A percentile compares a stretch with the other conserved stretches of the same genome.
phyloP scores from a whole-genome alignment of 208 protist species.

The Strigomonas culicis region DNA sequence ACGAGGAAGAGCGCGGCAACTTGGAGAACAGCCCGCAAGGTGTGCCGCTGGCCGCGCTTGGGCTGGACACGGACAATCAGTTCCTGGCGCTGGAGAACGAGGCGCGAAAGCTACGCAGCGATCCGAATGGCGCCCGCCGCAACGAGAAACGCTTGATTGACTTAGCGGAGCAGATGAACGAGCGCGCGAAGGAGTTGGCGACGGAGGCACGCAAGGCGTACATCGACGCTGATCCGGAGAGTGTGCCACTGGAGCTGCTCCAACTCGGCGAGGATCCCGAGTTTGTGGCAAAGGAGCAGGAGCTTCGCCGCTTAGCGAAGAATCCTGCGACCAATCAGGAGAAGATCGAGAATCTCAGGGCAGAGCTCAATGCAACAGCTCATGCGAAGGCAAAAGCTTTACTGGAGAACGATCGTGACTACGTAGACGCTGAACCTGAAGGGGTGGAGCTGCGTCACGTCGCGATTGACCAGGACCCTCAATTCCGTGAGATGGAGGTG shows the following conservation, averaged over 20 bases:
- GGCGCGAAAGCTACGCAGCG: slow-evolving; percentile 25
- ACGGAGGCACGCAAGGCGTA: slow-evolving; percentile 45
- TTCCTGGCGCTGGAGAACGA: slow-evolving; percentile 42
- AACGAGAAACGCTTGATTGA: no score
- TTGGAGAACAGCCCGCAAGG: slow-evolving; percentile 40
- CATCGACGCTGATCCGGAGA: slow-evolving; percentile 36
- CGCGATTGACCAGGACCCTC: slow-evolving; percentile 57
- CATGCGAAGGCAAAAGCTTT: slow-evolving; percentile 48
- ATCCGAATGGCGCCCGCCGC: slow-evolving; percentile 16
- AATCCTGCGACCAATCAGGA: slow-evolving; percentile 63
- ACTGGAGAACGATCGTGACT: slow-evolving; percentile 59
- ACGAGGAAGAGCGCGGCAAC: slow-evolving; percentile 24
- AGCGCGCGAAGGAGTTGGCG: slow-evolving; percentile 57
- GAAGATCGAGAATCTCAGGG: slow-evolving; percentile 57
- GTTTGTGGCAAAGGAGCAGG: slow-evolving; percentile 48
- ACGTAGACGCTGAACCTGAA: slow-evolving; percentile 58
- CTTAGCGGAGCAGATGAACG: slow-evolving; percentile 54
- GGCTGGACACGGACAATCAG: slow-evolving; percentile 41
- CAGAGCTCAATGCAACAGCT: slow-evolving; percentile 58
- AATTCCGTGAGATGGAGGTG: slow-evolving; percentile 63
- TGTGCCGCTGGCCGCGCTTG: slow-evolving; percentile 43
- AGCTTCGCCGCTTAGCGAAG: slow-evolving; percentile 50
- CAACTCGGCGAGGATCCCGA: slow-evolving; percentile 52
- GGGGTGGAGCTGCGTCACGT: slow-evolving; percentile 58
- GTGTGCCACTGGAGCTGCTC: slow-evolving; percentile 52